These are phyloP conservation scores for Musa balbisiana DNA, from an alignment of 202 grass and related monocot genomes.

Conservation along the genomic window DNA sequence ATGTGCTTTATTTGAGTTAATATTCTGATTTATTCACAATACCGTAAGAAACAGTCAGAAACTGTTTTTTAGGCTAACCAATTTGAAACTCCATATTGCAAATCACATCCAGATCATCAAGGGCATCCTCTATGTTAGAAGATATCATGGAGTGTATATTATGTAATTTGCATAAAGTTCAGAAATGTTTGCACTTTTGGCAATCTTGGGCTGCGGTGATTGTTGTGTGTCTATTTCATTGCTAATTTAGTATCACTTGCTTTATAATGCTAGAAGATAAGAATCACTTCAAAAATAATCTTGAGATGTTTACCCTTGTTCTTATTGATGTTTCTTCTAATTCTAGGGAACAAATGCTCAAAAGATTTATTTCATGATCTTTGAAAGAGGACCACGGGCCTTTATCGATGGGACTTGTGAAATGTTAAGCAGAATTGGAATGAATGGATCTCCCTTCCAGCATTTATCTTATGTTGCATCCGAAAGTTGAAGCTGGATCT, in stretches of 20 bases:
- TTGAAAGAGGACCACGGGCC: slow-evolving; percentile 78
- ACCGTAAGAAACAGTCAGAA: not conserved
- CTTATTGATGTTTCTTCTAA: slow-evolving; percentile 1
- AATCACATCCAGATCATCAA: slow-evolving; percentile 36
- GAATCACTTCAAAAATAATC: not conserved
- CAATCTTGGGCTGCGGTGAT: slow-evolving; percentile 58
- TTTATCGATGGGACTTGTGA: slow-evolving; percentile 55
- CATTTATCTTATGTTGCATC: slow-evolving; percentile 56
- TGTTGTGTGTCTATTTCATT: slow-evolving; percentile 1
- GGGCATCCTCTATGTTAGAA: slow-evolving; percentile 54
- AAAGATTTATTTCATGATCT: slow-evolving; percentile 87
- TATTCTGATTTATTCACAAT: not conserved
- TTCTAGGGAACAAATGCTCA: slow-evolving; percentile 67
- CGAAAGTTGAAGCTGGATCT: slow-evolving; percentile 80
- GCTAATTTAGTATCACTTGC: not conserved
- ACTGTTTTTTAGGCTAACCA: not conserved
- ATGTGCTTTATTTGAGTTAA: not conserved
- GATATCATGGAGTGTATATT: slow-evolving; percentile 61
- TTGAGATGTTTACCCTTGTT: not conserved
- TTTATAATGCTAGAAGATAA: slow-evolving; percentile 11
- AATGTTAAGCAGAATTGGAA: slow-evolving; percentile 37
- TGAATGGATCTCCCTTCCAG: slow-evolving; percentile 40
- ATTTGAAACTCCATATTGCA: slow-evolving; percentile 29
- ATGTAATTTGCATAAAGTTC: slow-evolving; percentile 62
- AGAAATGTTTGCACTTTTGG: slow-evolving; percentile 92